Evolutionary conservation across 2,329 filamentous ascomycete genomes (phyloP).

Genomic region (Cladosporium phlei): DNA sequence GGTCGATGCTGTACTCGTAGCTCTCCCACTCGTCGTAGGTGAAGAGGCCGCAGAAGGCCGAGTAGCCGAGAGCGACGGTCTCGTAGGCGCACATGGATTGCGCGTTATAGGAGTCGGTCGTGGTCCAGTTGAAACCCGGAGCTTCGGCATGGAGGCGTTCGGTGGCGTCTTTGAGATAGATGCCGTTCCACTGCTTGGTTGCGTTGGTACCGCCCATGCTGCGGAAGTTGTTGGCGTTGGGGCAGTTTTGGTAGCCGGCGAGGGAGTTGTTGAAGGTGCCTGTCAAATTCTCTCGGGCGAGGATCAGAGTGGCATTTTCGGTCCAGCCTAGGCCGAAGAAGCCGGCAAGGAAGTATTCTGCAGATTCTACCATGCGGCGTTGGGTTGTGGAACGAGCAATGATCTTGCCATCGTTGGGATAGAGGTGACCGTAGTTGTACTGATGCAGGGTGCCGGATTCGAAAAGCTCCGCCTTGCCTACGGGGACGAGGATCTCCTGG

Average conservation of each 20-base stretch:
- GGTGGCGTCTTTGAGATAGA: slow-evolving; percentile 63
- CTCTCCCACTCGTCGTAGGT: slow-evolving; percentile 69
- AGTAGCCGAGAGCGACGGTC: slow-evolving; percentile 71
- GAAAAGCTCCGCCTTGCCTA: slow-evolving; percentile 63
- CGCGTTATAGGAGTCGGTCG: slow-evolving; percentile 60
- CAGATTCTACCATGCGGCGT: slow-evolving; percentile 70
- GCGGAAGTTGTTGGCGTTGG: slow-evolving; percentile 50
- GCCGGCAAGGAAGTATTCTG: slow-evolving; percentile 72
- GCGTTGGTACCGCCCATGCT: slow-evolving; percentile 52
- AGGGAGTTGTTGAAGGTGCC: slow-evolving; percentile 60
- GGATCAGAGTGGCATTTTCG: slow-evolving; percentile 44
- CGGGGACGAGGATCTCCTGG: slow-evolving; percentile 65
- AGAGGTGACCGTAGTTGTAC: slow-evolving; percentile 67
- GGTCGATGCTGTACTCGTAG: slow-evolving; percentile 67
- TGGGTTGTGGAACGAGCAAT: slow-evolving; percentile 71
- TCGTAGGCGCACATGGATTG: slow-evolving; percentile 74
- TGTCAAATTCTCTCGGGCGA: slow-evolving; percentile 58
- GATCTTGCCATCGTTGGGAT: slow-evolving; percentile 65
- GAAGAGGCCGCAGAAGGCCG: slow-evolving; percentile 68
- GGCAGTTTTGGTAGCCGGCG: slow-evolving; percentile 62
- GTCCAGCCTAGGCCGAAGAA: slow-evolving; percentile 75
- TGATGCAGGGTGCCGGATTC: slow-evolving; percentile 66
- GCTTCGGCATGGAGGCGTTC: slow-evolving; percentile 49
- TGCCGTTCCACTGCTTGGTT: slow-evolving; percentile 54
- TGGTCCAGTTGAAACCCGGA: slow-evolving; percentile 53